Conservation (phyloP, 2,329 filamentous ascomycete genomes). For the Venturia pyrina region DNA sequence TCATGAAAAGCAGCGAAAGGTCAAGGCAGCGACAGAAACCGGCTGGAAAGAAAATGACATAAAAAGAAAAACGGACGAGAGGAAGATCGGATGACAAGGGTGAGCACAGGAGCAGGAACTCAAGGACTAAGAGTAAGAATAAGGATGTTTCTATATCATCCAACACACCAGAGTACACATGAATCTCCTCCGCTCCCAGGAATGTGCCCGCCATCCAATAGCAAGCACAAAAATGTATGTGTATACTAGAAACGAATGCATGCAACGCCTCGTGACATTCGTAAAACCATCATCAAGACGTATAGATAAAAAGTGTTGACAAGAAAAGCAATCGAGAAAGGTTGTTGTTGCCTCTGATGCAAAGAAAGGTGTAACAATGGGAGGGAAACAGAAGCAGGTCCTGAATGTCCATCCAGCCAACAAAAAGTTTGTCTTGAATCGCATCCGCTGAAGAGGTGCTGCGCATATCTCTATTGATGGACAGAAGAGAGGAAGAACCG, state of each 20-base stretch:
- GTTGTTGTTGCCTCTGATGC: not conserved
- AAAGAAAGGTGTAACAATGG: not conserved
- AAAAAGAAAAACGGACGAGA: too few relatives aligned
- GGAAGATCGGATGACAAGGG: too few relatives aligned
- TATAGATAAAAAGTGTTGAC: not conserved
- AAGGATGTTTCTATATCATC: not conserved
- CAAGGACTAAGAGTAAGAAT: not conserved
- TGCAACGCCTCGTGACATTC: constrained; percentile 1
- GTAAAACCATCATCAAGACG: constrained; percentile 1
- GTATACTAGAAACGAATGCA: not conserved
- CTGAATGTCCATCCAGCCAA: not conserved
- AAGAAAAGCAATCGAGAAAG: not conserved
- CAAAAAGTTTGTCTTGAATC: not conserved
- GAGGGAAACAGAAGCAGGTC: not conserved
- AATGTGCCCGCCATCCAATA: not conserved
- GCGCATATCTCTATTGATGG: too few relatives aligned
- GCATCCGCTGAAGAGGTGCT: too few relatives aligned
- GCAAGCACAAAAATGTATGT: not conserved
- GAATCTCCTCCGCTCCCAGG: not conserved
- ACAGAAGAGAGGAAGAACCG: not conserved
- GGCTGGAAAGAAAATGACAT: too few relatives aligned
- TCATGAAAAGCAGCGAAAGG: too few relatives aligned
- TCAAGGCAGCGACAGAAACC: too few relatives aligned
- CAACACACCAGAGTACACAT: not conserved
- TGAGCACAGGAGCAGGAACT: not conserved